Conservation (phyloP, 2,329 filamentous ascomycete genomes). For the Verticillium isaacii region DNA sequence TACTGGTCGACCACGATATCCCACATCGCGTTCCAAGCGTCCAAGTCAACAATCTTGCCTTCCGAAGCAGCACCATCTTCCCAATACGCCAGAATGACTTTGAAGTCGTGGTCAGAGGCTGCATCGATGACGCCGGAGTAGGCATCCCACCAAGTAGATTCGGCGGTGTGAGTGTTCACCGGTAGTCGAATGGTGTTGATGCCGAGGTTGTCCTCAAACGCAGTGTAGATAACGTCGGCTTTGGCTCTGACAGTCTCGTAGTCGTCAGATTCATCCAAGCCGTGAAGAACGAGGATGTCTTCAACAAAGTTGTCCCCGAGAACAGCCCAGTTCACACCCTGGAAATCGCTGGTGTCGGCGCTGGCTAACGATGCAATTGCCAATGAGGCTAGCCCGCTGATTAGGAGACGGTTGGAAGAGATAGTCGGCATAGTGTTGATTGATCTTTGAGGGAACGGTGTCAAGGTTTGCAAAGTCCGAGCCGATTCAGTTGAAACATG, state of each 20-base stretch:
- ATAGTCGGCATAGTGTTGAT: slow-evolving; percentile 1
- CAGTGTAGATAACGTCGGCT: slow-evolving; percentile 6
- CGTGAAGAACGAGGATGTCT: slow-evolving; percentile 4
- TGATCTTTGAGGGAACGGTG: slow-evolving; percentile 1
- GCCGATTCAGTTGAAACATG: not conserved
- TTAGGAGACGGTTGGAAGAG: slow-evolving; percentile 6
- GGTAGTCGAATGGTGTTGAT: too few species aligned
- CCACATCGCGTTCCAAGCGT: slow-evolving; percentile 6
- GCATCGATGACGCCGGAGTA: slow-evolving; percentile 6
- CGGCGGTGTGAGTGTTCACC: too few species aligned
- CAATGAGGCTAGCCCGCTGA: not conserved
- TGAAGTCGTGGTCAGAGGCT: slow-evolving; percentile 1
- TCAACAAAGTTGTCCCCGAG: slow-evolving; percentile 6
- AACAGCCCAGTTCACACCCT: slow-evolving; percentile 7
- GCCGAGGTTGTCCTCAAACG: not conserved
- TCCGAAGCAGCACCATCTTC: slow-evolving; percentile 6
- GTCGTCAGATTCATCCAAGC: slow-evolving; percentile 6
- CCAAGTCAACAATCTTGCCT: slow-evolving; percentile 2
- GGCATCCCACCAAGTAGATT: slow-evolving; percentile 1
- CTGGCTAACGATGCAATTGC: too few species aligned
- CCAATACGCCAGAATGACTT: slow-evolving; percentile 7
- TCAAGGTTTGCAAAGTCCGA: not conserved
- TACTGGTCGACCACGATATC: slow-evolving; percentile 5
- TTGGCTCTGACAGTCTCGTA: slow-evolving; percentile 6
- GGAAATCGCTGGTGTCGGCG: slow-evolving; percentile 4